A percentile compares a stretch with the other conserved stretches of the same genome.
Evolutionary conservation across 306 rosid genomes (phyloP).

Genomic region (Cotoneaster glaucophyllus): DNA sequence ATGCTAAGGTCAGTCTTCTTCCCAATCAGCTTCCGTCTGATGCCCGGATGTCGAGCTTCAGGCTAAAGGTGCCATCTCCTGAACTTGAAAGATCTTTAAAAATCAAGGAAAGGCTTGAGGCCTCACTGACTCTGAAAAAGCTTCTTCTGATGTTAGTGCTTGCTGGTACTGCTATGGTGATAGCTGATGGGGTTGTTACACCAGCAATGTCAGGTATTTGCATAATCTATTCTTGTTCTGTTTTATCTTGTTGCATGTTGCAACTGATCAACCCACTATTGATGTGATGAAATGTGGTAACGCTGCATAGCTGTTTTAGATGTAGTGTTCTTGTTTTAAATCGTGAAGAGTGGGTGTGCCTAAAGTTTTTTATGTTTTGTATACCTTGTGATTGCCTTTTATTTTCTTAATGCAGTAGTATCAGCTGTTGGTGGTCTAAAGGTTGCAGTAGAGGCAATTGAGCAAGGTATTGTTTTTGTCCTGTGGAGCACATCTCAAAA

Average conservation of each 20-base stretch:
- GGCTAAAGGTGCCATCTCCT: conserved; percentile 92
- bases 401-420: conserved; percentile 52
- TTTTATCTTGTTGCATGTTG: background rate
- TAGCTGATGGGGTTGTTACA: conserved; percentile 95
- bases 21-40: conserved; percentile 97
- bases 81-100: conserved; percentile 96
- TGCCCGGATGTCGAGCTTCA: conserved; percentile 89
- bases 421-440: conserved; percentile 91
- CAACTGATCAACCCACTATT: background rate
- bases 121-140: conserved; percentile 77
- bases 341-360: background rate
- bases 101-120: conserved; percentile 88
- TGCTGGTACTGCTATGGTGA: conserved; percentile 98
- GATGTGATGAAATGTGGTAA: background rate
- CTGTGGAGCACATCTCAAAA: conserved; percentile 5
- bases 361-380: background rate
- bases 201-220: conserved; percentile 86
- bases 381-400: background rate
- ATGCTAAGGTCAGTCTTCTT: conserved; percentile 97
- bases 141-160: conserved; percentile 76
- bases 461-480: conserved; percentile 50
- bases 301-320: background rate
- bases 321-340: background rate
- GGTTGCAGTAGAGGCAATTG: conserved; percentile 65
- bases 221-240: background rate